A percentile compares a stretch with the other conserved stretches of the same genome.
Conservation (phyloP, 352 stramenopile species). For the Phytophthora kernoviae region DNA sequence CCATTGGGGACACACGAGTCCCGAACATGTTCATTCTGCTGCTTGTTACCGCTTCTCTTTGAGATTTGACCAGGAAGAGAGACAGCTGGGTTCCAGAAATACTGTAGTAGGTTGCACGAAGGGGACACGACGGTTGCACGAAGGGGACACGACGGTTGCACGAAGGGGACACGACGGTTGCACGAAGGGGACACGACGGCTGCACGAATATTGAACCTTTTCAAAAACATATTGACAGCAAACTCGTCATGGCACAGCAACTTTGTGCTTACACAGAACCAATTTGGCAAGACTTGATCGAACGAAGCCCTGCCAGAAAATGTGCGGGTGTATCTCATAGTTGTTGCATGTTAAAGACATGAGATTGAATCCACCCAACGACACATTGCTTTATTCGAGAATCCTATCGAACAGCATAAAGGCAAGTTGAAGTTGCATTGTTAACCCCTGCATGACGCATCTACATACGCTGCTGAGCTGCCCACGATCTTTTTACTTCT, state of each 20-base stretch:
- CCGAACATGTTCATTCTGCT: constrained; percentile 38
- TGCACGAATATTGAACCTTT: too few species aligned
- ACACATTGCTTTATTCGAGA: background rate
- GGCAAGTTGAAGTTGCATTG: constrained; percentile 22
- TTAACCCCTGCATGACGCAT: constrained; percentile 32
- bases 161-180: background rate
- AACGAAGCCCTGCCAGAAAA: too few species aligned
- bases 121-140: too few species aligned
- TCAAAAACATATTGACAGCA: too few species aligned
- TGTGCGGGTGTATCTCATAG: too few species aligned
- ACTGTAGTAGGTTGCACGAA: background rate
- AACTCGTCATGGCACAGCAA: too few species aligned
- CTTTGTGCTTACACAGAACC: too few species aligned
- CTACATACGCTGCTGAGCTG: constrained; percentile 26
- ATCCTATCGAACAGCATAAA: constrained; percentile 7
- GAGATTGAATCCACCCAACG: constrained; percentile 28
- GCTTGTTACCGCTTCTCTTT: constrained; percentile 15
- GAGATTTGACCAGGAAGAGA: constrained; percentile 13
- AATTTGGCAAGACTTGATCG: too few species aligned
- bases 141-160: constrained; percentile 9
- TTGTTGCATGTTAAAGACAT: too few species aligned
- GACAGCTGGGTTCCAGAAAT: too few species aligned
- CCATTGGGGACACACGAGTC: constrained; percentile 12
- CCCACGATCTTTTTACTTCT: constrained; percentile 29
- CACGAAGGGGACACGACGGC: too few species aligned